A percentile compares a stretch with the other conserved stretches of the same genome.
Evolutionary conservation across 768 basidiomycete genomes (phyloP).

Genomic region (Mycena olivaceomarginata): DNA sequence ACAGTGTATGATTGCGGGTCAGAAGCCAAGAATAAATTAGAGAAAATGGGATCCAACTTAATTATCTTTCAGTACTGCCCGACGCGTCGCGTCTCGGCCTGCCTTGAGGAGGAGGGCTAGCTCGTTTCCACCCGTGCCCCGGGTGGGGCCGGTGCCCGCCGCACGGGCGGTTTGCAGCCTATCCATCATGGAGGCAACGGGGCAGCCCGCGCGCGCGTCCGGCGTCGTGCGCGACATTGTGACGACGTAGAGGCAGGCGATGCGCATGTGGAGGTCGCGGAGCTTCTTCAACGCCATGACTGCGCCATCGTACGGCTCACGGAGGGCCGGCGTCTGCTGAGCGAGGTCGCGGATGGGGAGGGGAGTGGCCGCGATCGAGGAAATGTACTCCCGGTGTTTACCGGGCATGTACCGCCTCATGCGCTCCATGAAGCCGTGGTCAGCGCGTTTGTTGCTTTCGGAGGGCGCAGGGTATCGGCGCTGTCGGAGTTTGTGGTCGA

Average conservation of each 20-base stretch:
- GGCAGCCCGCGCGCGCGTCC: constrained; percentile 66
- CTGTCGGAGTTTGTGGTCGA: constrained; percentile 89
- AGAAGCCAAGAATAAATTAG: constrained; percentile 2
- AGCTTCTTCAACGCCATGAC: constrained; percentile 88
- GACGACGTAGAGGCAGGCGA: constrained; percentile 92
- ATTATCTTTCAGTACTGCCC: constrained; percentile 71
- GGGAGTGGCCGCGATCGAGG: constrained; percentile 75
- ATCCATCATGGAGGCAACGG: constrained; percentile 73
- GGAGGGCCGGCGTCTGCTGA: constrained; percentile 72
- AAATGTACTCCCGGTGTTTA: constrained; percentile 90
- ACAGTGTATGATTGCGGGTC: constrained; percentile 19
- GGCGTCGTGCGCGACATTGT: constrained; percentile 84
- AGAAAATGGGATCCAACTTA: constrained; percentile 37
- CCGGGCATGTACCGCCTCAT: constrained; percentile 98
- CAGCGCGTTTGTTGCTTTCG: constrained; percentile 77
- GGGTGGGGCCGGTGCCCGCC: constrained; percentile 70
- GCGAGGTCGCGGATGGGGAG: constrained; percentile 81
- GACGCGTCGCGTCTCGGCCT: constrained; percentile 90
- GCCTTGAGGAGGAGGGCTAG: constrained; percentile 90
- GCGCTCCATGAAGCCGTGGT: constrained; percentile 90
- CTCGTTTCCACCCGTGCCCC: constrained; percentile 94
- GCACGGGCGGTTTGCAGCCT: constrained; percentile 63
- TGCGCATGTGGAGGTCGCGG: constrained; percentile 91
- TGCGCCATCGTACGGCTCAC: constrained; percentile 87
- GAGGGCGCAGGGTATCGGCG: constrained; percentile 83